Evolutionary conservation across 2,329 filamentous ascomycete genomes (phyloP).

Genomic region (Cordyceps cicadae): DNA sequence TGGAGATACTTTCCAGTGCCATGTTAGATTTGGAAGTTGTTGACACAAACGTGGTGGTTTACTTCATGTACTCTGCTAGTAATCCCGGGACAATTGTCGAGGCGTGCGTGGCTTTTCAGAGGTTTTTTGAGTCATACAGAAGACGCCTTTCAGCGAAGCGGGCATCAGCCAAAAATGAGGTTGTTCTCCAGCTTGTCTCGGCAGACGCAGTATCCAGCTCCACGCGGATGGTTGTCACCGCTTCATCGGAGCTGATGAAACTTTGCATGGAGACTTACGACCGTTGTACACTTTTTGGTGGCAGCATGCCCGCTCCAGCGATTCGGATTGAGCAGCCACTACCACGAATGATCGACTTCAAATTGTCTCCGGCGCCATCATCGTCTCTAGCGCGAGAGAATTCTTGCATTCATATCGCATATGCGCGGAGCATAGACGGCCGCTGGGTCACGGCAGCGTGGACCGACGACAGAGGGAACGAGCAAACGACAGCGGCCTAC

Average conservation of each 20-base stretch:
- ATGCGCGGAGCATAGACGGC: slow-evolving; percentile 65
- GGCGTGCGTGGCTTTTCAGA: slow-evolving; percentile 65
- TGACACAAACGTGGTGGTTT: slow-evolving; percentile 62
- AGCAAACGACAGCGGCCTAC: slow-evolving; percentile 66
- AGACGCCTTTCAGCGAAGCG: slow-evolving; percentile 35
- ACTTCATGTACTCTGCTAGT: slow-evolving; percentile 63
- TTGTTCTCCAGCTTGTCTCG: slow-evolving; percentile 72
- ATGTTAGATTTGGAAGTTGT: slow-evolving; percentile 34
- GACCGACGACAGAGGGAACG: slow-evolving; percentile 68
- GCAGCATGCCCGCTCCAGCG: slow-evolving; percentile 56
- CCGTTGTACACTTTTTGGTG: slow-evolving; percentile 54
- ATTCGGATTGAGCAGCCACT: slow-evolving; percentile 63
- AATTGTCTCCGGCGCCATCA: slow-evolving; percentile 58
- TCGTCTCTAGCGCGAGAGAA: slow-evolving; percentile 70
- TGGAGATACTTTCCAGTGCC: slow-evolving; percentile 39
- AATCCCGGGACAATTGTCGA: slow-evolving; percentile 56
- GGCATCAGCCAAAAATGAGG: slow-evolving; percentile 45
- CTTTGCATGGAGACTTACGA: slow-evolving; percentile 72
- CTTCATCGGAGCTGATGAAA: slow-evolving; percentile 49
- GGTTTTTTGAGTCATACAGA: slow-evolving; percentile 54
- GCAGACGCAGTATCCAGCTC: slow-evolving; percentile 58
- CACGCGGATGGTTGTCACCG: slow-evolving; percentile 53
- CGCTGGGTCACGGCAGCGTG: slow-evolving; percentile 74
- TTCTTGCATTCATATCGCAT: slow-evolving; percentile 71
- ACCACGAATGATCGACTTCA: slow-evolving; percentile 68